phyloP scores from a whole-genome alignment of 2,329 filamentous ascomycete species.

The Akanthomyces dipterigenus region DNA sequence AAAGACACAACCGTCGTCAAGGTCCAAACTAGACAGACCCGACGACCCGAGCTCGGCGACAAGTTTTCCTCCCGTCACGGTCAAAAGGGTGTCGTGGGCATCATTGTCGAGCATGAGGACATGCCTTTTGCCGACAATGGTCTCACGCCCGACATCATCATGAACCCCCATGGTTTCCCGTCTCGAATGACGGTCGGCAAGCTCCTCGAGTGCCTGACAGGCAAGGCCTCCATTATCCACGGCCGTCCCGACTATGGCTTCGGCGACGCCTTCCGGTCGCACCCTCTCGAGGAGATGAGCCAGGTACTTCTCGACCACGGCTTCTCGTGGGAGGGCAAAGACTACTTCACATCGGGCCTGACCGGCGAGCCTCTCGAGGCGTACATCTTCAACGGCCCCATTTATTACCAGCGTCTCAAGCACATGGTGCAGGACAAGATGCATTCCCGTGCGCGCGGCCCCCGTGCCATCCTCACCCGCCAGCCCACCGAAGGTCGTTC shows the following conservation, averaged over 20 bases:
- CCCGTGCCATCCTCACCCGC: constrained; percentile 82
- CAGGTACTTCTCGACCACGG: constrained; percentile 77
- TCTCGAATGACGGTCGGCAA: constrained; percentile 99
- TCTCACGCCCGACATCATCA: constrained; percentile 96
- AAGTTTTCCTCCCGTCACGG: constrained; percentile 98
- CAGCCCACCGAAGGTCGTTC: constrained; percentile 96
- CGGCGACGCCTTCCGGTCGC: constrained; percentile 71
- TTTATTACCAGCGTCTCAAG: constrained; percentile 99
- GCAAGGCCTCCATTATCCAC: constrained; percentile 83
- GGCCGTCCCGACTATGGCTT: constrained; percentile 83
- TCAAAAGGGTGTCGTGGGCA: constrained; percentile 94
- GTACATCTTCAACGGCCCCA: constrained; percentile 97
- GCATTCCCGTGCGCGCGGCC: constrained; percentile 89
- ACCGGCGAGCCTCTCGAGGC: constrained; percentile 90
- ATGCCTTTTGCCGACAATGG: constrained; percentile 92
- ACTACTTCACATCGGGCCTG: constrained; percentile 91
- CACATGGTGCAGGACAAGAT: constrained; percentile 99
- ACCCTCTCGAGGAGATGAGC: constrained; percentile 84
- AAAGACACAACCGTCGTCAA: constrained; percentile 83
- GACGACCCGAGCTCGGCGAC: constrained; percentile 89
- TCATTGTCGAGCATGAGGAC: constrained; percentile 94
- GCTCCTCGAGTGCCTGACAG: constrained; percentile 88
- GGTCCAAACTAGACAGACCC: constrained; percentile 91
- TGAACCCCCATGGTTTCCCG: constrained; percentile 99
- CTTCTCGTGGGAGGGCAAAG: constrained; percentile 95